Base-by-base conservation (phyloP, 805 yeast species). In the Metschnikowia amazonensis region DNA sequence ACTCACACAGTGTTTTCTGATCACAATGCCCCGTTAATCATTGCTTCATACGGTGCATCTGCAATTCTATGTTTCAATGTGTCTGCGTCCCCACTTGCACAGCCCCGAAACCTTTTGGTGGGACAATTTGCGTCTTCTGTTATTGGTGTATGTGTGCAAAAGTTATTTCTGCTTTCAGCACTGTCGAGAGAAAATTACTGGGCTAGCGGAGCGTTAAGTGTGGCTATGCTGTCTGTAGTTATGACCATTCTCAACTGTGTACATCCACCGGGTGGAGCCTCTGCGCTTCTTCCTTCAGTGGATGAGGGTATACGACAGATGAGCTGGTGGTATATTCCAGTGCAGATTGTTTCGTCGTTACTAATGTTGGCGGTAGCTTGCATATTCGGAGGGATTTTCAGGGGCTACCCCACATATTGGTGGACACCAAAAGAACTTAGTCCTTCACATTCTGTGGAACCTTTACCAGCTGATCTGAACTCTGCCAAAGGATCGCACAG, bases 261-360 rank as follows among this genome's bases (percentile, higher is more conserved):
- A 1, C 88, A 83, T 58, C 89, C 89, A 0, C 89, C 89, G 0
- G 81, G 83, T 1, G 89, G 89, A 2, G 87, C 88, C 1, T 74
- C 83, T 8, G 86, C 88, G 0, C 56, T 82, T 30, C 60, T 82
- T 7, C 85, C 87, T 0, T 62, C 73, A 1, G 55, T 76, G 0
- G 82, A 80, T 43, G 74, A 58, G 1, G 51, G 56, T 6, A 65
- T 81, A 3, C 59, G 78, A 10, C 51, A 42, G 3, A 67, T 82
- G 74, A 76, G 86, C 40, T 82, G 88, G 89, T 79, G 82, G 79
- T 81, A 75, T 53, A 55, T 82, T 24, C 82, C 84, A 0, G 71
- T 66, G 0, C 83, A 81, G 44, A 43, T 82, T 3, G 65, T 81
- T 0, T 69, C 78, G 3, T 66, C 76, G 2, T 59, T 75, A 2